Evolutionary conservation across 306 rosid genomes (phyloP), one percentile per base, ranked within the genome.

Genomic region (Vigna mungo): DNA sequence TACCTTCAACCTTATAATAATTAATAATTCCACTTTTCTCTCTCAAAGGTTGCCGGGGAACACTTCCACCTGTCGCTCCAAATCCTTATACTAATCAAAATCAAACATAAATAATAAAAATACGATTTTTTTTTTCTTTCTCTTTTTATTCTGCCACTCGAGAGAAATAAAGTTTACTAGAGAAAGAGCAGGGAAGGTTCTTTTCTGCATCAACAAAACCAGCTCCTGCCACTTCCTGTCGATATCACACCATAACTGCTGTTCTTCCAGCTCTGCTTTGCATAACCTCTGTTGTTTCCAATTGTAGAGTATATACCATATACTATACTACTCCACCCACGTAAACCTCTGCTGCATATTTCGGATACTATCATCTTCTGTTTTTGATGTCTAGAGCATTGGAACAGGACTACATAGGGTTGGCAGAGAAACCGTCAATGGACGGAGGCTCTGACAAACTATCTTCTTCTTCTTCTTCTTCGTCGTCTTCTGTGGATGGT

Each of bases 341-440:
- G 27, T 25, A 25, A 25, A 25, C 27, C 64, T 20, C 44, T 63
- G 62, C 65, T 69, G 54, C 76, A 55, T 62, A 68, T 30, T 65
- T 73, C 23, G 2, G 70, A 61, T 54, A 10, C 37, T 34, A 72
- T 65, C 41, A 30, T 30, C 17, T 80, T 48, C 52, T 53, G 71
- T 78, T 61, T 79, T 80, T 90, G 74, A 90, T 90, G 94, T 87
- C 95, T 86, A 78, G 20, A 79, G 88, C 90, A 39, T 84, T 86
- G 12, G 92, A 88, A 75, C 97, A 89, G 85, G 93, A 88, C 72
- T 91, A 91, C 92, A 91, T 89, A 86, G 93, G 92, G 83, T 85
- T 89, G 63, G 46, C 88, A 72, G 96, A 87, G 88, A 61, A 84
- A 72, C 81, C 86, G 41, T 68, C 88, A 20, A 88, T 89, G 95